These are phyloP conservation scores for Globisporangium camurandrum DNA, from an alignment of 352 stramenopile genomes.

Conservation along the genomic window DNA sequence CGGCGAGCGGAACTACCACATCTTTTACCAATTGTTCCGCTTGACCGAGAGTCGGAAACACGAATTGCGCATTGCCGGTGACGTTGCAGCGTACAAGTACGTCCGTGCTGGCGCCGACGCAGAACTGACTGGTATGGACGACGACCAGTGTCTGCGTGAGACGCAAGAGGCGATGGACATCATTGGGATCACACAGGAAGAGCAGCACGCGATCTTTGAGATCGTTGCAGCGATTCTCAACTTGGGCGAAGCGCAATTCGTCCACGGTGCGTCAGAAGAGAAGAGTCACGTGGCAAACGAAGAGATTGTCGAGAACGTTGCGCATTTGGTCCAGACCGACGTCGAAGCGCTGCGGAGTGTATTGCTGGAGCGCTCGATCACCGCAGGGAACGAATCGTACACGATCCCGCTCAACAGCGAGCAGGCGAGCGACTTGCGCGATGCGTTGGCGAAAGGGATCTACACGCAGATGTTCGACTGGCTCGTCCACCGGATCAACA, in stretches of 20 bases:
- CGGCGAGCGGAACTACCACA: constrained; percentile 96
- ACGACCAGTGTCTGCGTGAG: constrained; percentile 63
- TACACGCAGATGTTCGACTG: constrained; percentile 96
- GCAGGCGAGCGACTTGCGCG: constrained; percentile 87
- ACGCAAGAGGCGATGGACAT: constrained; percentile 86
- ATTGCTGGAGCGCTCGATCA: constrained; percentile 88
- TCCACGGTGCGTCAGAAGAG: constrained; percentile 38
- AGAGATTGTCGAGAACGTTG: constrained; percentile 47
- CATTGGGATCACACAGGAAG: constrained; percentile 85
- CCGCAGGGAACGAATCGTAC: constrained; percentile 90
- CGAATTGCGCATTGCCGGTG: constrained; percentile 50
- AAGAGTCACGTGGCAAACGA: constrained; percentile 51
- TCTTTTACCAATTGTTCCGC: constrained; percentile 95
- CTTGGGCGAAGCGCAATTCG: constrained; percentile 94
- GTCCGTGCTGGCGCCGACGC: constrained; percentile 49
- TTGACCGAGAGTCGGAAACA: constrained; percentile 32
- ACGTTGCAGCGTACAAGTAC: constrained; percentile 69
- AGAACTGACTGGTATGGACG: constrained; percentile 59
- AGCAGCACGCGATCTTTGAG: constrained; percentile 89
- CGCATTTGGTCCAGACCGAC: constrained; percentile 50
- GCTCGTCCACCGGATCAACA: constrained; percentile 89
- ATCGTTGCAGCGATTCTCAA: constrained; percentile 96
- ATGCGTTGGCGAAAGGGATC: constrained; percentile 94
- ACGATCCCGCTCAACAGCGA: constrained; percentile 85
- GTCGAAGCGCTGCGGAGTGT: constrained; percentile 76